Percentiles rank a stretch among this genome's conserved stretches.
These are phyloP conservation scores for Hericium erinaceus DNA, from an alignment of 768 basidiomycete species.

Conservation along the genomic window DNA sequence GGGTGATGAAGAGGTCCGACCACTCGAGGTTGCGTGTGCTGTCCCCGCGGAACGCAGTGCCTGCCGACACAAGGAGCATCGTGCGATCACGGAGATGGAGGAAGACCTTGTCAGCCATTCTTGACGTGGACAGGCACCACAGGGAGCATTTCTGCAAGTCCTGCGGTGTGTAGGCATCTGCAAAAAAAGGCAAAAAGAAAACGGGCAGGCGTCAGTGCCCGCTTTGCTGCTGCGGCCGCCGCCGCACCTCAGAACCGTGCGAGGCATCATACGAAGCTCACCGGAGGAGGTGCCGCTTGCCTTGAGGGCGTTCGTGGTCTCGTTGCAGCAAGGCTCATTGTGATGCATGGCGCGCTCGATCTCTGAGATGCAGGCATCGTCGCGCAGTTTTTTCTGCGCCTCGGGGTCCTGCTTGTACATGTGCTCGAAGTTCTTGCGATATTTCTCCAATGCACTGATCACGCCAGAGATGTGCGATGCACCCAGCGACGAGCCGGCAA, in stretches of 20 bases:
- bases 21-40: no score
- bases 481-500: neutral
- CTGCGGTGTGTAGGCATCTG: neutral
- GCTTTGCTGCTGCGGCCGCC: no score
- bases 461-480: neutral
- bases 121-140: neutral
- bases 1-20: no score
- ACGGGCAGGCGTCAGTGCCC: no score
- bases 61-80: neutral
- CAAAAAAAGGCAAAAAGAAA: no score
- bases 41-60: no score
- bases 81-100: neutral
- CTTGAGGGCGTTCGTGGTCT: neutral
- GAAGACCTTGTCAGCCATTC: neutral
- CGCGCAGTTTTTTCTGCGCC: neutral
- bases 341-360: neutral
- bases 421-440: neutral
- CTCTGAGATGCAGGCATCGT: neutral
- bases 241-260: no score
- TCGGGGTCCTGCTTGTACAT: neutral
- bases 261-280: no score
- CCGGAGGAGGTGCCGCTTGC: neutral
- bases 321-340: neutral
- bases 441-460: neutral
- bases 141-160: neutral